phyloP scores from a whole-genome alignment of 768 basidiomycete species.

The Coprinellus aureogranulatus region DNA sequence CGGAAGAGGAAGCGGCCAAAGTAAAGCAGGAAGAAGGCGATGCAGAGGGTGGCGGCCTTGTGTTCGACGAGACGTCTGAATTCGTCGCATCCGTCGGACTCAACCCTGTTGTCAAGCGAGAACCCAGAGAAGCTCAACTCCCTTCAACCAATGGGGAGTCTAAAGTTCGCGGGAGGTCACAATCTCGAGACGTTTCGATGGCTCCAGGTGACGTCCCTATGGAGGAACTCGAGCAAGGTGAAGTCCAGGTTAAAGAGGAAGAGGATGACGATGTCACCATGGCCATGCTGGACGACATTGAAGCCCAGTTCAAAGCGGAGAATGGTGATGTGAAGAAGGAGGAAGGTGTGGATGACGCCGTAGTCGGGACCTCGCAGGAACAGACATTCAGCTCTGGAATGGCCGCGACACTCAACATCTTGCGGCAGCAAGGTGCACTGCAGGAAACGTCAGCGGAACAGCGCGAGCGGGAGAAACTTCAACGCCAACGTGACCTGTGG shows the following conservation, averaged over 20 bases:
- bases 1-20: slow-evolving; percentile 45
- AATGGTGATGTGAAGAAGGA: slow-evolving; percentile 54
- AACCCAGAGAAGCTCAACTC: slow-evolving; percentile 35
- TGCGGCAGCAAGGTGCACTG: slow-evolving; percentile 90
- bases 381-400: slow-evolving; percentile 81
- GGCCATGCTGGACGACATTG: slow-evolving; percentile 77
- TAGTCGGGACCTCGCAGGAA: slow-evolving; percentile 72
- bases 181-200: slow-evolving; percentile 55
- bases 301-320: slow-evolving; percentile 60
- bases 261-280: slow-evolving; percentile 67
- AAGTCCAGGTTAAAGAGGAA: slow-evolving; percentile 77
- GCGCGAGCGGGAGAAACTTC: slow-evolving; percentile 73
- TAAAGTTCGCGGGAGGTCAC: slow-evolving; percentile 24
- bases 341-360: slow-evolving; percentile 27
- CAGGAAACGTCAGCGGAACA: slow-evolving; percentile 62
- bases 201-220: slow-evolving; percentile 58
- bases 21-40: slow-evolving; percentile 32
- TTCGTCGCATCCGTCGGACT: slow-evolving; percentile 86
- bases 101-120: slow-evolving; percentile 51
- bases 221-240: slow-evolving; percentile 80
- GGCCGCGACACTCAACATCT: slow-evolving; percentile 83
- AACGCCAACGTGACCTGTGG: slow-evolving; percentile 87
- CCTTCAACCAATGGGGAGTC: neutral
- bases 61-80: slow-evolving; percentile 95
- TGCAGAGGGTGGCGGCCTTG: slow-evolving; percentile 57